Evolutionary conservation across 345 rosid species (phyloP).

Genomic region (Rubroshorea leprosula): DNA sequence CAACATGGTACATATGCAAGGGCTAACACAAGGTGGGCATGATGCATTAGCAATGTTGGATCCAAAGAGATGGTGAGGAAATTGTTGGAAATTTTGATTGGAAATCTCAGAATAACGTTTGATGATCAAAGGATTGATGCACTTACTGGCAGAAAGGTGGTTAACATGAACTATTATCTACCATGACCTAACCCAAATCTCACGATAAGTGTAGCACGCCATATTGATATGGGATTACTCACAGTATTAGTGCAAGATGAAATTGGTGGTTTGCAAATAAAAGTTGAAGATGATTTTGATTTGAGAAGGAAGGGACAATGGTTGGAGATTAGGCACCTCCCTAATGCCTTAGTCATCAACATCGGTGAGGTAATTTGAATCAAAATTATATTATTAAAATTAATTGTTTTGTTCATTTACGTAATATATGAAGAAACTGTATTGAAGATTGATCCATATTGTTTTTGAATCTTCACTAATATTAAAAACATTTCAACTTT

Average conservation of each 20-base stretch:
- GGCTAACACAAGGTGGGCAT: too few species aligned
- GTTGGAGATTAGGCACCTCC: constrained; percentile 30
- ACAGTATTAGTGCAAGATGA: constrained; percentile 53
- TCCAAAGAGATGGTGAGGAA: constrained; percentile 42
- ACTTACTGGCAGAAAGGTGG: constrained; percentile 34
- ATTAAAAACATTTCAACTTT: too few species aligned
- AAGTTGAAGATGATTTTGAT: constrained; percentile 21
- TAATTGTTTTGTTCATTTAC: not conserved
- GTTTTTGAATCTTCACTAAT: not conserved
- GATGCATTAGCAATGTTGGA: too few species aligned
- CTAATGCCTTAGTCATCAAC: constrained; percentile 34
- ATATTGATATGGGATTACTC: constrained; percentile 50
- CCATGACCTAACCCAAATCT: constrained; percentile 51
- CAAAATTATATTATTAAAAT: not conserved
- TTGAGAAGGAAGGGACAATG: constrained; percentile 18
- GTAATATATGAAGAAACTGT: too few species aligned
- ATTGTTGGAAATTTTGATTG: constrained; percentile 31
- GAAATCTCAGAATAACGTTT: constrained; percentile 31
- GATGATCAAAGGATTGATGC: constrained; percentile 35
- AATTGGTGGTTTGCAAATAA: constrained; percentile 56
- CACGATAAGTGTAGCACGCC: constrained; percentile 51
- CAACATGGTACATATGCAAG: too few species aligned
- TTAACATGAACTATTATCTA: constrained; percentile 60
- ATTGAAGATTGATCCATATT: not conserved
- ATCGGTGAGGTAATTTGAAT: constrained; percentile 26